Base-by-base conservation (phyloP, 805 yeast genomes). In the Hanseniaspora clermontiae region DNA sequence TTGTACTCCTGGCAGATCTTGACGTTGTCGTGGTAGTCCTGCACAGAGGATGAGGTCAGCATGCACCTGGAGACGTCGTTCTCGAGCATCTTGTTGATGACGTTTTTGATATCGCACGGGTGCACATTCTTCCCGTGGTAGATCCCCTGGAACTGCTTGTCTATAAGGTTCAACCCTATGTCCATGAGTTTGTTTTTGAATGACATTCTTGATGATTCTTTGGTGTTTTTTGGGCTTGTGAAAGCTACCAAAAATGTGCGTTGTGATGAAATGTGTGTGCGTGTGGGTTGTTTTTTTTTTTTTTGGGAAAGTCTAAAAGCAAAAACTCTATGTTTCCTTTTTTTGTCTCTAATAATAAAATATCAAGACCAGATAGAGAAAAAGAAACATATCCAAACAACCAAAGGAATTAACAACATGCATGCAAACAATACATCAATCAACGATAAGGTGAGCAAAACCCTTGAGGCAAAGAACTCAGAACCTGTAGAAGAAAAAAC, bases 81-180 rank as follows among this genome's bases (percentile, higher is more conserved):
- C 6, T 74, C 67, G 51, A 74, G 72, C 0, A 96, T 95, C 46
- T 95, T 75, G 5, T 73, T 65, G 6, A 93, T 68, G 1, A 93
- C 86, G 7, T 74, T 71, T 14, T 71, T 72, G 3, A 87, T 67
- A 67, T 93, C 98, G 1, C 76, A 62, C 1, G 77, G 76, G 65
- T 91, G 97, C 56, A 78, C 74, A 45, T 74, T 75, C 32, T 80
- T 78, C 14, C 84, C 89, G 60, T 87, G 78, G 65, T 93, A 93
- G 9, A 68, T 59, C 1, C 98, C 98, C 49, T 74, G 76, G 67
- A 87, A 93, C 93, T 90, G 93, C 4, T 80, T 74, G 67, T 91
- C 98, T 0, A 96, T 84, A 64, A 91, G 75, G 66, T 91, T 91
- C 62, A 88, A 86, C 36, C 78, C 86, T 55, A 77, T 75, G 61